A percentile compares a stretch with the other conserved stretches of the same genome.
These are phyloP conservation scores for Spirogloea muscicola DNA, from an alignment of 139 green algal species.

Conservation along the genomic window DNA sequence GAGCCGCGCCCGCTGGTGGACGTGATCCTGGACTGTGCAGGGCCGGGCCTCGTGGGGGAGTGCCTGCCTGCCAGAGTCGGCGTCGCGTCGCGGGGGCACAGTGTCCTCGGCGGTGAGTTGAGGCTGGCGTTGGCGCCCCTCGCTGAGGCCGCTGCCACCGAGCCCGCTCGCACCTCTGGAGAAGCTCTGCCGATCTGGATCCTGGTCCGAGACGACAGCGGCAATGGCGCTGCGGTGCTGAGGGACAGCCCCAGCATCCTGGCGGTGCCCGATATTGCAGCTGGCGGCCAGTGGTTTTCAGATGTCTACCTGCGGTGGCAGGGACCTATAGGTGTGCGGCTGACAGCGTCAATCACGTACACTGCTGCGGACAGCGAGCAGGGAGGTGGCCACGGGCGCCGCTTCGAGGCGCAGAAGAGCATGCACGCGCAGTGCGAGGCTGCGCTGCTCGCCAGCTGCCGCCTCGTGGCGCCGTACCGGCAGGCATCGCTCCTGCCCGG, in stretches of 20 bases:
- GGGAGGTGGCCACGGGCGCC: background rate
- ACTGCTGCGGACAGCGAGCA: background rate
- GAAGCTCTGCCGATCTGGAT: too few species aligned
- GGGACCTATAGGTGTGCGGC: background rate
- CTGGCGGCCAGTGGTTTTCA: too few species aligned
- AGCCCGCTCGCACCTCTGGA: too few species aligned
- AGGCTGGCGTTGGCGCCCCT: too few species aligned
- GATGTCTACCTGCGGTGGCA: too few species aligned
- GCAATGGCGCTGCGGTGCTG: too few species aligned
- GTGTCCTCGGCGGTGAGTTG: too few species aligned
- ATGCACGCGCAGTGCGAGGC: constrained; percentile 3
- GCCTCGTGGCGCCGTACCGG: constrained; percentile 16
- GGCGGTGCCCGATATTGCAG: too few species aligned
- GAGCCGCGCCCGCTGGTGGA: constrained; percentile 8
- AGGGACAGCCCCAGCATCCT: too few species aligned
- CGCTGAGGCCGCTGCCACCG: too few species aligned
- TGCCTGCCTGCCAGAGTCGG: constrained; percentile 24
- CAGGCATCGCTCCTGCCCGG: constrained; percentile 24
- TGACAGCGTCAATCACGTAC: background rate
- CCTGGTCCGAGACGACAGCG: too few species aligned
- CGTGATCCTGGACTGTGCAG: constrained; percentile 17
- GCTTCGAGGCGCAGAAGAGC: constrained; percentile 11
- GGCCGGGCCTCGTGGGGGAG: constrained; percentile 23
- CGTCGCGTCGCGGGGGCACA: constrained; percentile 14
- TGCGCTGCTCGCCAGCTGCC: background rate